Evolutionary conservation across 805 yeast species (phyloP).

Genomic region (Saccharomycopsis fodiens): DNA sequence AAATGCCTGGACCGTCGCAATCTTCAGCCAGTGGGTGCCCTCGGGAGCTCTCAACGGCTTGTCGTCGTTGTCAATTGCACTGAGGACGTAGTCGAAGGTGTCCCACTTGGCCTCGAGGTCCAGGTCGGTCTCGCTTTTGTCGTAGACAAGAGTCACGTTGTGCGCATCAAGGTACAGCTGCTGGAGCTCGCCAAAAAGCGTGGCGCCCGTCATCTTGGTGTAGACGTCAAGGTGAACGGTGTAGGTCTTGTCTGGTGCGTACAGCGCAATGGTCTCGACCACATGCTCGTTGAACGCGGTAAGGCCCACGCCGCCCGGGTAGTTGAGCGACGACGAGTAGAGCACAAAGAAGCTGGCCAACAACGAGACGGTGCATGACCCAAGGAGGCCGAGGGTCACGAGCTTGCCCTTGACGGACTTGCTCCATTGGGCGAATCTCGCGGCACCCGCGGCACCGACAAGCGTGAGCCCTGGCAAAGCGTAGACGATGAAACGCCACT

Average conservation of each 20-base stretch:
- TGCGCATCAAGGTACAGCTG: conserved; percentile 22
- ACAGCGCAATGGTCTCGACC: conserved; percentile 19
- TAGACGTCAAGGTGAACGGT: conserved; percentile 70
- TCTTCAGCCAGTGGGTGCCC: conserved; percentile 36
- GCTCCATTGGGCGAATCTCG: conserved; percentile 22
- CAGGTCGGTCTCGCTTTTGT: conserved; percentile 58
- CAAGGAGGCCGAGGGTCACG: conserved; percentile 20
- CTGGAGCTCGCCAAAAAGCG: conserved; percentile 63
- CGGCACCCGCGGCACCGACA: conserved; percentile 56
- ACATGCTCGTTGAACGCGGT: conserved; percentile 40
- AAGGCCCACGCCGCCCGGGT: conserved; percentile 85
- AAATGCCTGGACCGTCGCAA: conserved; percentile 34
- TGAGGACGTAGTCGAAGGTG: conserved; percentile 43
- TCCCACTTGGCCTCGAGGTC: conserved; percentile 37
- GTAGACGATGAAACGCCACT: conserved; percentile 85
- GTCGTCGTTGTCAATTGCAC: conserved; percentile 27
- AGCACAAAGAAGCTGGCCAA: conserved; percentile 32
- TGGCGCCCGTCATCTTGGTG: conserved; percentile 82
- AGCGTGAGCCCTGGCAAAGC: conserved; percentile 61
- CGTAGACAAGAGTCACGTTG: conserved; percentile 42
- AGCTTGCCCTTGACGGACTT: conserved; percentile 27
- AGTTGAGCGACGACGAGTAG: conserved; percentile 62
- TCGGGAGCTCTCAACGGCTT: conserved; percentile 24
- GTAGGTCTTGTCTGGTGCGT: conserved; percentile 23
- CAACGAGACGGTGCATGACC: conserved; percentile 21